These are phyloP conservation scores for Aspergillus vadensis DNA, from an alignment of 2,329 filamentous ascomycete genomes.

Conservation along the genomic window DNA sequence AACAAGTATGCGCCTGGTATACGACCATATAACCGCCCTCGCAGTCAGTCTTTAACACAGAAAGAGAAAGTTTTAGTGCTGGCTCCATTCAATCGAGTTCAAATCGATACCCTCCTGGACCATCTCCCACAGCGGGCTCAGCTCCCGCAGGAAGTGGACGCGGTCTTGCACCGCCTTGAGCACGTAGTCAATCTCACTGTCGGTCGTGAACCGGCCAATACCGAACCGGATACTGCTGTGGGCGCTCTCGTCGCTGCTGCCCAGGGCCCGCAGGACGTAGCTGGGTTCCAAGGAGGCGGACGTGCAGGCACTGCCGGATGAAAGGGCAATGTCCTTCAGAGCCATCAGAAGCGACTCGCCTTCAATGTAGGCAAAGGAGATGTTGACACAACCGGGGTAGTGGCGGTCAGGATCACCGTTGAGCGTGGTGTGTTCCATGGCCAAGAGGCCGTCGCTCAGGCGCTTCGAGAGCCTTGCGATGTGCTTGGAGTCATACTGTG, in stretches of 20 bases:
- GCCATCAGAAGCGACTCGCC: constrained; percentile 98
- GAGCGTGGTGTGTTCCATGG: constrained; percentile 87
- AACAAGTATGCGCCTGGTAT: constrained; percentile 13
- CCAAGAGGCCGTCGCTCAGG: constrained; percentile 76
- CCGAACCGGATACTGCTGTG: constrained; percentile 98
- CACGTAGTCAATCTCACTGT: constrained; percentile 95
- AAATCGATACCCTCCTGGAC: constrained; percentile 96
- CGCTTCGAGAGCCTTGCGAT: constrained; percentile 81
- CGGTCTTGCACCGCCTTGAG: constrained; percentile 89
- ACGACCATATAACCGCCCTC: constrained; percentile 5
- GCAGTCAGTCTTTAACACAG: constrained; percentile 17
- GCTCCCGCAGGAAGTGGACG: constrained; percentile 87
- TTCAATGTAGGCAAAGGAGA: constrained; percentile 98
- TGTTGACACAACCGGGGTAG: constrained; percentile 96
- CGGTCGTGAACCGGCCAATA: constrained; percentile 94
- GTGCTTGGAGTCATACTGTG: constrained; percentile 94
- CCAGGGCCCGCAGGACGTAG: constrained; percentile 90
- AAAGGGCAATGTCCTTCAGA: constrained; percentile 94
- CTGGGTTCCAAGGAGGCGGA: constrained; percentile 95
- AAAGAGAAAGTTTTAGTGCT: constrained; percentile 57
- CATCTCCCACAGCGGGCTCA: constrained; percentile 95
- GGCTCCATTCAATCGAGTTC: constrained; percentile 96
- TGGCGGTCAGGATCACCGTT: constrained; percentile 83
- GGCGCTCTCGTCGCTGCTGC: constrained; percentile 94
- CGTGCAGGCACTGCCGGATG: constrained; percentile 94